These are phyloP conservation scores for Calocera cornea DNA, from an alignment of 768 basidiomycete genomes.

Conservation along the genomic window DNA sequence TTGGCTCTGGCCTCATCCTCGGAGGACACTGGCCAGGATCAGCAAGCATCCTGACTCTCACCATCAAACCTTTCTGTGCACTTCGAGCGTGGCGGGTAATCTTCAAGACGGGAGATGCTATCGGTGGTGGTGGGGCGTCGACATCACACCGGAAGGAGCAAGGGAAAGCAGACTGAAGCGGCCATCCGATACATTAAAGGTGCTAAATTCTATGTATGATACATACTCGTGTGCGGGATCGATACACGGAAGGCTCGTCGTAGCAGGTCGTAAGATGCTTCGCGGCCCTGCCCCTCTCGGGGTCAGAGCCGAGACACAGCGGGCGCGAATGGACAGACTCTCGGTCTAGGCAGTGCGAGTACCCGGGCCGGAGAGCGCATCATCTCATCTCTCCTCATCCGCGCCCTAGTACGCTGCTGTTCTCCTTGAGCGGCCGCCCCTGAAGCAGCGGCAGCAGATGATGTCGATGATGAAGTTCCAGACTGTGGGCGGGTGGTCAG, in stretches of 20 bases:
- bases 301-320: not conserved
- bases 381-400: not conserved
- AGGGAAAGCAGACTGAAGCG: not conserved
- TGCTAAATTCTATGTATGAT: not conserved
- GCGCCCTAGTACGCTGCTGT: not conserved
- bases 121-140: not conserved
- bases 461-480: constrained; percentile 16
- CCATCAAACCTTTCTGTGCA: too few species aligned
- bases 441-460: constrained; percentile 14
- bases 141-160: not conserved
- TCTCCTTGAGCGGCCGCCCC: constrained; percentile 3
- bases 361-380: not conserved
- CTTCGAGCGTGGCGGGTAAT: too few species aligned
- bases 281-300: not conserved
- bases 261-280: not conserved
- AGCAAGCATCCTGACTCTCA: too few species aligned
- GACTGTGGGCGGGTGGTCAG: constrained; percentile 6
- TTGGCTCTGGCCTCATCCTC: too few species aligned
- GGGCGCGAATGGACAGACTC: not conserved
- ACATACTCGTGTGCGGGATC: not conserved
- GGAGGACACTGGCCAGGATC: too few species aligned
- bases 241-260: not conserved
- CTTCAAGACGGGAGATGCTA: too few species aligned
- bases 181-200: constrained; percentile 3
- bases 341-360: not conserved